Evolutionary conservation across 2,329 filamentous ascomycete genomes (phyloP).

Genomic region (Ceratocystis destructans): DNA sequence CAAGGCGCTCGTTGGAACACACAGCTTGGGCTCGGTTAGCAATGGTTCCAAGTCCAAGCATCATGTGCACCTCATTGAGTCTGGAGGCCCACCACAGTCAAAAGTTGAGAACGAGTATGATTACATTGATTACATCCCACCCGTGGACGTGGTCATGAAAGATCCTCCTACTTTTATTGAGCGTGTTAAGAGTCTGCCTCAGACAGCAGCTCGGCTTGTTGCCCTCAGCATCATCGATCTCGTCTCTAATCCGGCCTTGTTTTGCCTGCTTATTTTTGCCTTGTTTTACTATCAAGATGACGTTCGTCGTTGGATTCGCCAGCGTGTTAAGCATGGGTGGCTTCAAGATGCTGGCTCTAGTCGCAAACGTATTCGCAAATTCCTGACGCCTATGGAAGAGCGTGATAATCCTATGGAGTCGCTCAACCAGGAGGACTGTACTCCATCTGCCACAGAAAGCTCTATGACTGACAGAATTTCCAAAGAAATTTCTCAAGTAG

Average conservation of each 20-base stretch:
- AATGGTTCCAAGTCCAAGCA: conserved; percentile 24
- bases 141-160: conserved; percentile 20
- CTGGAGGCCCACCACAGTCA: conserved; percentile 22
- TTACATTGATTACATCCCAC: conserved; percentile 25
- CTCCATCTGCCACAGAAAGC: neutral
- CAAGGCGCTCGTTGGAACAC: conserved; percentile 56
- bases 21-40: conserved; percentile 39
- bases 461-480: conserved; percentile 4
- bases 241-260: conserved; percentile 40
- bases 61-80: conserved; percentile 30
- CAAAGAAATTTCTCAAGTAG: neutral
- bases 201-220: conserved; percentile 29
- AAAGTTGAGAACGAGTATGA: conserved; percentile 23
- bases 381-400: conserved; percentile 17
- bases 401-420: conserved; percentile 13
- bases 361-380: conserved; percentile 14
- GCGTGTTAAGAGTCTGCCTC: conserved; percentile 38
- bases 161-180: conserved; percentile 35
- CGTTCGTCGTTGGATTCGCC: conserved; percentile 26
- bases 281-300: conserved; percentile 36
- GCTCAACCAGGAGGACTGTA: neutral
- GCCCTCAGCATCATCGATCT: conserved; percentile 36
- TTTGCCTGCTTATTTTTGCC: conserved; percentile 32
- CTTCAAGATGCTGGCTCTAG: conserved; percentile 14
- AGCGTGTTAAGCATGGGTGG: conserved; percentile 12